Percentiles rank a stretch among this genome's conserved stretches.
phyloP scores from a whole-genome alignment of 352 stramenopile species.

The Phytophthora brassicae region DNA sequence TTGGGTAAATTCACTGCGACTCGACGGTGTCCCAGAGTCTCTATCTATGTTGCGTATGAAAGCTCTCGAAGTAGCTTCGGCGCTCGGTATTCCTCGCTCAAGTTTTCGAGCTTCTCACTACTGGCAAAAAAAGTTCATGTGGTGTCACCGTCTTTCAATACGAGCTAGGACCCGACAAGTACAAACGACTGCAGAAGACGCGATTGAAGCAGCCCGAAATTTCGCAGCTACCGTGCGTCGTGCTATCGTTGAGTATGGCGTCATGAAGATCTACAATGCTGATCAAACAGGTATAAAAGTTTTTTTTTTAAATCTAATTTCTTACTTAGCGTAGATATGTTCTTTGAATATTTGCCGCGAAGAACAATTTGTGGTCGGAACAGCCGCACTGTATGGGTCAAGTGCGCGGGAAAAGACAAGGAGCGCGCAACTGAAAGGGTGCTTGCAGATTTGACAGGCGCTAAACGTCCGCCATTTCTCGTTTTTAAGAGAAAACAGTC shows the following conservation, averaged over 20 bases:
- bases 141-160: conserved; percentile 4
- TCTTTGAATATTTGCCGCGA: conserved; percentile 19
- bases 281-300: conserved; percentile 25
- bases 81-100: too few species aligned
- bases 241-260: conserved; percentile 2
- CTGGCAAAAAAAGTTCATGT: not conserved
- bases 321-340: conserved; percentile 7
- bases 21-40: conserved; percentile 9
- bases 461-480: conserved; percentile 8
- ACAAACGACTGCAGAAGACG: conserved; percentile 8
- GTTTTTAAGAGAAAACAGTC: conserved; percentile 1
- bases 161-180: conserved; percentile 1
- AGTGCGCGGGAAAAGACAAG: conserved; percentile 13
- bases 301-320: not conserved
- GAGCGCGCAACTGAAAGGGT: conserved; percentile 12
- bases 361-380: conserved; percentile 1
- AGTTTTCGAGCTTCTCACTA: not conserved
- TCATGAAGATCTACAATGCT: conserved; percentile 11
- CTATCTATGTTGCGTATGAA: conserved; percentile 13
- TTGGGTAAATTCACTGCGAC: conserved; percentile 2
- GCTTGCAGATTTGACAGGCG: not conserved
- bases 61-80: conserved; percentile 3
- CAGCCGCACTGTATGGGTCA: conserved; percentile 19
- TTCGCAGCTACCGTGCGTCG: not conserved
- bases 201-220: not conserved